These are phyloP conservation scores for Athelia psychrophila DNA, from an alignment of 1,284 basidiomycete genomes.

Conservation along the genomic window DNA sequence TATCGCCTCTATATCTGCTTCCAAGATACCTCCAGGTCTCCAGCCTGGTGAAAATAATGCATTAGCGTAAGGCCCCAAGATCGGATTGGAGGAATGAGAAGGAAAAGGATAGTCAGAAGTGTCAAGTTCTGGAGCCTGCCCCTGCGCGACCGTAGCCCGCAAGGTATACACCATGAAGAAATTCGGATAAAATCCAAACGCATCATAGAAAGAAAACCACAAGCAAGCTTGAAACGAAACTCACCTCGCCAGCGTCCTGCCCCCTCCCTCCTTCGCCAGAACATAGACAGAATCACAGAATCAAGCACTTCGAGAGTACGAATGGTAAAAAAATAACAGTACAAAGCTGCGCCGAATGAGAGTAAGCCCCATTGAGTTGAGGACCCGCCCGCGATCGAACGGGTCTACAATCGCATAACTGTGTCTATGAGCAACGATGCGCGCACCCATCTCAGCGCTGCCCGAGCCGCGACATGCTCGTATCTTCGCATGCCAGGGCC, in stretches of 20 bases:
- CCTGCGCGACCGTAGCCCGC: slow-evolving; percentile 25
- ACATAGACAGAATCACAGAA: slow-evolving; percentile 3
- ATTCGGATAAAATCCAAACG: slow-evolving; percentile 61
- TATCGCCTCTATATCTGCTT: too few relatives aligned
- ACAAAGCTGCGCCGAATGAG: slow-evolving; percentile 54
- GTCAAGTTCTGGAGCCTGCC: slow-evolving; percentile 79
- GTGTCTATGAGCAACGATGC: slow-evolving; percentile 77
- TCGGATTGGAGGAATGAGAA: not conserved
- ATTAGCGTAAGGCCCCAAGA: too few relatives aligned
- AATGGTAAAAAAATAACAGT: slow-evolving; percentile 48
- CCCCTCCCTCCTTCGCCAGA: too few relatives aligned
- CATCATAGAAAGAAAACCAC: slow-evolving; percentile 45
- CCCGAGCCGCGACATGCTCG: slow-evolving; percentile 55
- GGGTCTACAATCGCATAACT: slow-evolving; percentile 83
- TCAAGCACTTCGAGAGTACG: slow-evolving; percentile 33
- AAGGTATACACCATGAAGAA: slow-evolving; percentile 86
- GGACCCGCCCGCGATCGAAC: slow-evolving; percentile 28
- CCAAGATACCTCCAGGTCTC: too few relatives aligned
- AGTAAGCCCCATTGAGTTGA: slow-evolving; percentile 91
- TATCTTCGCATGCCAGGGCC: slow-evolving; percentile 68
- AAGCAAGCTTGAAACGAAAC: slow-evolving; percentile 14
- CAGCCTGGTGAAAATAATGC: too few relatives aligned
- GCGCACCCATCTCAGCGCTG: slow-evolving; percentile 33
- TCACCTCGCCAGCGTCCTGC: too few relatives aligned
- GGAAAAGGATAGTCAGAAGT: slow-evolving; percentile 45